phyloP scores from a whole-genome alignment of 2,329 filamentous ascomycete species.

The Colletotrichum sp. region DNA sequence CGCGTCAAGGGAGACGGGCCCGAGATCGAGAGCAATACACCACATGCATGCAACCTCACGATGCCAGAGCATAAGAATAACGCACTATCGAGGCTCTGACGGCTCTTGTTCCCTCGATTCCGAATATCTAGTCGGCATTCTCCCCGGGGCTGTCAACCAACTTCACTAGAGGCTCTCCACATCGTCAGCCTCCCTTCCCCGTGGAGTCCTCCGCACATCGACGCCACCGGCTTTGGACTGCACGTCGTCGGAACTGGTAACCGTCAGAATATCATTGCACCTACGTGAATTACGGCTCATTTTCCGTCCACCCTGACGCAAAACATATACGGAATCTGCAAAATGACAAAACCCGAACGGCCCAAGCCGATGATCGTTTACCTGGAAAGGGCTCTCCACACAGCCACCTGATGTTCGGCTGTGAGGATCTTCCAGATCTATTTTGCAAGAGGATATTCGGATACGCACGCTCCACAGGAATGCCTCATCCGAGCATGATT shows the following conservation, averaged over 20 bases:
- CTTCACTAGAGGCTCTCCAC: not conserved
- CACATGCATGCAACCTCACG: conserved; percentile 3
- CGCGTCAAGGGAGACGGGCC: not conserved
- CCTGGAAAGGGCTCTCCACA: not conserved
- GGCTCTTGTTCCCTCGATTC: conserved; percentile 14
- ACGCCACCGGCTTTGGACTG: not conserved
- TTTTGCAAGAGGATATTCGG: not conserved
- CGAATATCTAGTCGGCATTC: conserved; percentile 4
- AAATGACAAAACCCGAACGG: not conserved
- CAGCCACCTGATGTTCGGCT: not conserved
- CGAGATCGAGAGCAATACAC: conserved; percentile 1
- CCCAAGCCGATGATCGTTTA: not conserved
- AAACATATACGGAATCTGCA: not conserved
- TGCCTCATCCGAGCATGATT: not conserved
- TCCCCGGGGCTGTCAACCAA: not conserved
- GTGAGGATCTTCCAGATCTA: not conserved
- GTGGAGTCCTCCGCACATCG: not conserved
- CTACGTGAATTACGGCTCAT: not conserved
- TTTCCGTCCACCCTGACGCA: not conserved
- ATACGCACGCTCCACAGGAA: conserved; percentile 6
- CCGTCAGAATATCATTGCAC: not conserved
- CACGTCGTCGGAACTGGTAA: not conserved
- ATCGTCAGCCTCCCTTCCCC: not conserved
- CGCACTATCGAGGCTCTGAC: not conserved
- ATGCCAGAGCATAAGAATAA: not conserved